phyloP scores from a whole-genome alignment of 192 early-diverging fungal genomes.

The Spizellomyces sp. region DNA sequence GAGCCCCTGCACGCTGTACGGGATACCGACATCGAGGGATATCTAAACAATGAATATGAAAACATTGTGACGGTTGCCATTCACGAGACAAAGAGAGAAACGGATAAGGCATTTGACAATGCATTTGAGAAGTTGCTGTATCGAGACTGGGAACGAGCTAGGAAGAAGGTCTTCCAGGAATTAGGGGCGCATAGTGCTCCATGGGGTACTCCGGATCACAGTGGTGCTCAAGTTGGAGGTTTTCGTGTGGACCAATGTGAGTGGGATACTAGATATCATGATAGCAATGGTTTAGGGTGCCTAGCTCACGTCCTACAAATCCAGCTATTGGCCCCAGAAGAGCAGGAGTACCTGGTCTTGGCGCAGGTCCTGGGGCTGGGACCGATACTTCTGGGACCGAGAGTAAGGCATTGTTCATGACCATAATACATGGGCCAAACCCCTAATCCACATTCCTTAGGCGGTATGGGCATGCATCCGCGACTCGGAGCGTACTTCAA shows the following conservation, averaged over 20 bases:
- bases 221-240: not conserved
- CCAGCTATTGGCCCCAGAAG: no score
- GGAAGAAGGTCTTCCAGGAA: conserved; percentile 80
- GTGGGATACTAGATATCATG: no score
- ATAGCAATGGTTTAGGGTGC: no score
- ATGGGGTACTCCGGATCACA: conserved; percentile 9
- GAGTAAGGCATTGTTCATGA: no score
- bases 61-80: conserved; percentile 76
- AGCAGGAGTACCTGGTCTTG: no score
- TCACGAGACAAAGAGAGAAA: conserved; percentile 53
- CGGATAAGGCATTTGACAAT: conserved; percentile 69
- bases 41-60: conserved; percentile 73
- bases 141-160: conserved; percentile 73
- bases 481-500: conserved; percentile 40
- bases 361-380: no score
- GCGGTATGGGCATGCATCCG: conserved; percentile 9
- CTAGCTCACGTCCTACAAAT: no score
- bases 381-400: no score
- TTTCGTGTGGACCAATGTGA: no score
- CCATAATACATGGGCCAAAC: no score
- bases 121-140: conserved; percentile 58
- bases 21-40: conserved; percentile 85
- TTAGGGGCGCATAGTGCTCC: conserved; percentile 62
- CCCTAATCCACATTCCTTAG: not conserved
- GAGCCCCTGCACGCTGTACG: conserved; percentile 71